Percentiles rank a stretch among this genome's conserved stretches.
These are phyloP conservation scores for Russula vinacea DNA, from an alignment of 768 basidiomycete genomes.

Conservation along the genomic window DNA sequence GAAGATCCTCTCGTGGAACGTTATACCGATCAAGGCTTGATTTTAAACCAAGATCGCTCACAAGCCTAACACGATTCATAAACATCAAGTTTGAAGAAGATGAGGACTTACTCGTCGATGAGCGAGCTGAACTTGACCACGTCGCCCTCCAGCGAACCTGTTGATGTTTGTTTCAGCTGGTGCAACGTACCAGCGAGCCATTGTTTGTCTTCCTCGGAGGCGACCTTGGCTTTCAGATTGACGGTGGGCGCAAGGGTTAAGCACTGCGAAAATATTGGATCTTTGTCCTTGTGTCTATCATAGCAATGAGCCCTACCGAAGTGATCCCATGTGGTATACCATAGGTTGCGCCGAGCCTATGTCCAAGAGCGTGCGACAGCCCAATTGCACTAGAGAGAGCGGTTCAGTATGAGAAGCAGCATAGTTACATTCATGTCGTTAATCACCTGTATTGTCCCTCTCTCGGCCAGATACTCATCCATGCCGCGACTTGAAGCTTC, in stretches of 20 bases:
- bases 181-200: conserved; percentile 54
- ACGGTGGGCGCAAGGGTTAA: conserved; percentile 68
- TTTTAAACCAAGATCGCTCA: conserved; percentile 55
- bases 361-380: conserved; percentile 71
- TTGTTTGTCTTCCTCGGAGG: conserved; percentile 60
- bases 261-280: conserved; percentile 45
- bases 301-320: conserved; percentile 49
- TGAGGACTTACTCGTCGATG: conserved; percentile 50
- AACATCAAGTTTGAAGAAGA: conserved; percentile 1
- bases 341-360: conserved; percentile 69
- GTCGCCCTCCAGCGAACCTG: conserved; percentile 64
- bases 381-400: conserved; percentile 52
- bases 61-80: conserved; percentile 45
- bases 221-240: conserved; percentile 53
- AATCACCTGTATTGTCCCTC: conserved; percentile 52
- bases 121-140: conserved; percentile 49
- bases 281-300: background rate
- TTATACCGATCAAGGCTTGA: conserved; percentile 58
- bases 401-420: background rate
- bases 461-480: conserved; percentile 80
- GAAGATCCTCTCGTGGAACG: conserved; percentile 56
- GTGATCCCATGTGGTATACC: conserved; percentile 80
- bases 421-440: background rate
- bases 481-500: conserved; percentile 67
- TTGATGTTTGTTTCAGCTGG: conserved; percentile 57